These are phyloP conservation scores for Gossypium ekmanianum DNA, from an alignment of 345 rosid genomes.

Conservation along the genomic window DNA sequence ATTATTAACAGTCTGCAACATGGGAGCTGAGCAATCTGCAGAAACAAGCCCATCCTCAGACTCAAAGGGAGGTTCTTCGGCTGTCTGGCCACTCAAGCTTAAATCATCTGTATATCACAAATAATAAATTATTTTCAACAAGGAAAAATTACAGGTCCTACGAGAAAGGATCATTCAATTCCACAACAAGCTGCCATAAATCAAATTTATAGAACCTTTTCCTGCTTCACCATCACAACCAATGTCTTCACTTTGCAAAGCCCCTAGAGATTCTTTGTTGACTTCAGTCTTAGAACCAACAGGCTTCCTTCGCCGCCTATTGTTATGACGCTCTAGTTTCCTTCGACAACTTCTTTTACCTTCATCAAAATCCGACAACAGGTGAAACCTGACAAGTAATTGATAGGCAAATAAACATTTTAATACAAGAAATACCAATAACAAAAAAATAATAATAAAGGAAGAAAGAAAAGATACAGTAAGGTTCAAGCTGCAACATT, in stretches of 20 bases:
- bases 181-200: neutral
- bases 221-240: slow-evolving; percentile 54
- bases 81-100: slow-evolving; percentile 42
- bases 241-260: slow-evolving; percentile 37
- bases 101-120: slow-evolving; percentile 38
- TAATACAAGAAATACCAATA: neutral
- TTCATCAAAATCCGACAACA: slow-evolving; percentile 82
- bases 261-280: slow-evolving; percentile 39
- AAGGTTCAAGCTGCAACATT: neutral
- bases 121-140: neutral
- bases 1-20: slow-evolving; percentile 45
- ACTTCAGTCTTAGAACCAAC: slow-evolving; percentile 33
- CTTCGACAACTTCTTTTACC: slow-evolving; percentile 92
- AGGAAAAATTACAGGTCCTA: neutral
- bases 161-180: neutral
- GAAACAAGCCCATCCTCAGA: slow-evolving; percentile 57
- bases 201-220: slow-evolving; percentile 44
- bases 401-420: neutral
- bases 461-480: no score
- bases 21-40: slow-evolving; percentile 39
- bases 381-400: slow-evolving; percentile 64
- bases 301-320: slow-evolving; percentile 70
- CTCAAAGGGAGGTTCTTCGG: slow-evolving; percentile 53
- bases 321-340: slow-evolving; percentile 90
- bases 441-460: neutral